A percentile compares a stretch with the other conserved stretches of the same genome.
Conservation (phyloP, 2,329 filamentous ascomycete genomes). For the Fusarium subglutinans region DNA sequence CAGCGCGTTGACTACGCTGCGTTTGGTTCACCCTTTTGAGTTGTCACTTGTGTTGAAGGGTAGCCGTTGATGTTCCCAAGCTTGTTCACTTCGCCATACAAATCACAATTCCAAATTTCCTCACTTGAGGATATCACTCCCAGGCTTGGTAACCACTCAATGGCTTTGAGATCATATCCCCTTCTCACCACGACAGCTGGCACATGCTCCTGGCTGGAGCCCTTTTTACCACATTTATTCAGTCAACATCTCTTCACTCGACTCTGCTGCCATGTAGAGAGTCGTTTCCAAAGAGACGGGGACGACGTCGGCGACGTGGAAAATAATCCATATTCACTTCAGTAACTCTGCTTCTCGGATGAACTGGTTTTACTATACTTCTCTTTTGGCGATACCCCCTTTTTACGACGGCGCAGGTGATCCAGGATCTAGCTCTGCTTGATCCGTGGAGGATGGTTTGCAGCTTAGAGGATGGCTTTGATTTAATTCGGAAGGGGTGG, state of each 20-base stretch:
- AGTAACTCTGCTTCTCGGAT: constrained; percentile 38
- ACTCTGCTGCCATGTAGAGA: constrained; percentile 39
- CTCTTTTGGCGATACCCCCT: constrained; percentile 50
- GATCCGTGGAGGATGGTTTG: constrained; percentile 41
- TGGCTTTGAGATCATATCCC: constrained; percentile 40
- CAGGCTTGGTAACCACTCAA: constrained; percentile 29
- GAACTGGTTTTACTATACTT: constrained; percentile 42
- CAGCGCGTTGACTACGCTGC: constrained; percentile 45
- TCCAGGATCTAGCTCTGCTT: constrained; percentile 12
- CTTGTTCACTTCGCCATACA: not conserved
- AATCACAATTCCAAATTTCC: not conserved
- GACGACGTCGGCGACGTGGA: constrained; percentile 38
- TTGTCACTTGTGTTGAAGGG: constrained; percentile 18
- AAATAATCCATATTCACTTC: constrained; percentile 39
- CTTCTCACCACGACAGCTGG: constrained; percentile 16
- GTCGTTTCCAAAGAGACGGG: constrained; percentile 34
- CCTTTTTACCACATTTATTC: constrained; percentile 31
- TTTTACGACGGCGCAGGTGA: constrained; percentile 39
- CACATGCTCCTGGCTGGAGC: constrained; percentile 38
- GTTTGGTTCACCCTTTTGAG: constrained; percentile 13
- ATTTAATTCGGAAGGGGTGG: constrained; percentile 43
- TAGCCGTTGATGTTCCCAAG: constrained; percentile 26
- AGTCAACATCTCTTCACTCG: constrained; percentile 39
- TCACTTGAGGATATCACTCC: constrained; percentile 3
- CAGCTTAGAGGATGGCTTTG: constrained; percentile 43